These are phyloP conservation scores for Carnegiea gigantea DNA, from an alignment of 179 eudicot species.

Conservation along the genomic window DNA sequence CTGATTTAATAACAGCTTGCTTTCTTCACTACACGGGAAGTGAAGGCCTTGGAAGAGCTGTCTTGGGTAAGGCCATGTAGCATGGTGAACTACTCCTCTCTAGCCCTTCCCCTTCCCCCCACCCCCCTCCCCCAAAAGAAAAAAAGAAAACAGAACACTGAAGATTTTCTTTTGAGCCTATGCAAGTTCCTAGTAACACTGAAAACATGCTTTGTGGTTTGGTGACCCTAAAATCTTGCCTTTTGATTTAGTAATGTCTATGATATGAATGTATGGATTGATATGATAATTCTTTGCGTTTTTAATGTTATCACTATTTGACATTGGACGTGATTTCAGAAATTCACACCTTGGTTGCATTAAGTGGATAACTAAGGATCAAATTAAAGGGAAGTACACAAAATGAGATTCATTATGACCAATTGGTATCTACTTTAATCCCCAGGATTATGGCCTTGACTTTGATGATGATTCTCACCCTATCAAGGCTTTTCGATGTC, in stretches of 20 bases:
- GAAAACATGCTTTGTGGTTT: no score
- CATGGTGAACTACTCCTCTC: neutral
- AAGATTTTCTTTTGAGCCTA: no score
- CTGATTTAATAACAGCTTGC: conserved; percentile 31
- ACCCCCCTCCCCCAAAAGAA: no score
- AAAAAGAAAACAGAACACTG: no score
- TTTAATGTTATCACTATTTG: neutral
- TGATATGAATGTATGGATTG: no score
- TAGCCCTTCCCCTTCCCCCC: no score
- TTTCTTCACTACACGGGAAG: conserved; percentile 39
- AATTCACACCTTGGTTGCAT: neutral
- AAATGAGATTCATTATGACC: neutral
- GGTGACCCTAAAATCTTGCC: no score
- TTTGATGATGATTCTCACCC: conserved; percentile 63
- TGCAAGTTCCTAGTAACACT: no score
- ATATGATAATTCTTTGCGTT: no score
- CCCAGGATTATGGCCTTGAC: conserved; percentile 78
- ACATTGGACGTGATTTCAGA: neutral
- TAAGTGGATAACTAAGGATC: neutral
- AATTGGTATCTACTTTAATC: neutral
- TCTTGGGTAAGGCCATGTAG: conserved; percentile 37
- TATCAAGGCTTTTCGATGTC: conserved; percentile 64
- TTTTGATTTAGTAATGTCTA: no score
- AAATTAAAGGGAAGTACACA: neutral
- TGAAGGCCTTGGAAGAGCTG: conserved; percentile 48